Conservation (phyloP, 2,329 filamentous ascomycete genomes). For the Dothiorella sarmentorum region DNA sequence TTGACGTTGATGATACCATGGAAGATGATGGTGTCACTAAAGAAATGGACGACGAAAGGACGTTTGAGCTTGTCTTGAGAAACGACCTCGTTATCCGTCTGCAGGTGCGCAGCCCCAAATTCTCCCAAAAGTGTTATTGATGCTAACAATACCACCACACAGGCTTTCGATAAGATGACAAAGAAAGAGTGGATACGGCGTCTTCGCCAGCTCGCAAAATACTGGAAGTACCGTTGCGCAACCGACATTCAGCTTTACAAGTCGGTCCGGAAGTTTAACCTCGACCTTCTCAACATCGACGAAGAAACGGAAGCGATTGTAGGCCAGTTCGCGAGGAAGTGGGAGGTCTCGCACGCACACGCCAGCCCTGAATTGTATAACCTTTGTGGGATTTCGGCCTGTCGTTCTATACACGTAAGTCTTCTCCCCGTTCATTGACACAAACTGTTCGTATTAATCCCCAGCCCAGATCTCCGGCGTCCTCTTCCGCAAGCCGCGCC, state of each 20-base stretch:
- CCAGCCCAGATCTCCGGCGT: constrained; percentile 51
- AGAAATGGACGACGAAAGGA: constrained; percentile 54
- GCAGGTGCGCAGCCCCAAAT: constrained; percentile 39
- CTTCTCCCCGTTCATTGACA: neutral
- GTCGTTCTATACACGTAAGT: constrained; percentile 53
- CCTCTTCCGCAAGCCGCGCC: constrained; percentile 62
- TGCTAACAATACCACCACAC: neutral
- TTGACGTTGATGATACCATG: constrained; percentile 44
- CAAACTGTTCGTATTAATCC: neutral
- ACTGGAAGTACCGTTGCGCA: constrained; percentile 58
- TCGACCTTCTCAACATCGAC: constrained; percentile 59
- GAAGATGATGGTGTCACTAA: constrained; percentile 53
- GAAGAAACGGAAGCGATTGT: constrained; percentile 62
- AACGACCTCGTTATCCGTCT: constrained; percentile 61
- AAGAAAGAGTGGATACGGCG: constrained; percentile 61
- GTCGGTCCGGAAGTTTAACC: constrained; percentile 54
- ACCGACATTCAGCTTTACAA: constrained; percentile 59
- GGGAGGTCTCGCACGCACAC: constrained; percentile 63
- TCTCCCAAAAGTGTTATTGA: neutral
- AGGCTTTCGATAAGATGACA: constrained; percentile 54
- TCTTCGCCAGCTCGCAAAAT: constrained; percentile 54
- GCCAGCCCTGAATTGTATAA: constrained; percentile 65
- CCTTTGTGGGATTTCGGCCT: constrained; percentile 62
- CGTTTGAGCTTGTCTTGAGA: constrained; percentile 59
- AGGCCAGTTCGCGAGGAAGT: constrained; percentile 65